Percentiles rank a stretch among this genome's conserved stretches.
These are phyloP conservation scores for Candida easanensis DNA, from an alignment of 805 yeast species.

Conservation along the genomic window DNA sequence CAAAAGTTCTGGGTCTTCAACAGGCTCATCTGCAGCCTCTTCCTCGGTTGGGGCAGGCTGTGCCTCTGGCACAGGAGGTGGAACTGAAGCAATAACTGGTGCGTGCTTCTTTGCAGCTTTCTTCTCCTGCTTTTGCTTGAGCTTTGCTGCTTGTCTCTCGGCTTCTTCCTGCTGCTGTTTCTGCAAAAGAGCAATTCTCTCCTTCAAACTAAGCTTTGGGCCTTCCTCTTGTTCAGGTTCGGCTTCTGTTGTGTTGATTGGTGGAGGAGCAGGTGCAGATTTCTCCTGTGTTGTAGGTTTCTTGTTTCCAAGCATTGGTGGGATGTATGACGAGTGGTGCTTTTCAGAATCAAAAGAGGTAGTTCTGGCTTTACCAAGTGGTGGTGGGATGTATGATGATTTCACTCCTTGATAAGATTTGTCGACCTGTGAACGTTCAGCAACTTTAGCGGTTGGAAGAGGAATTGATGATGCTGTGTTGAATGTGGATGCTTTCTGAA, in stretches of 20 bases:
- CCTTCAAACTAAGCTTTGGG: constrained; percentile 81
- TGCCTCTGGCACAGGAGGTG: neutral
- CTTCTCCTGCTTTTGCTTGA: constrained; percentile 49
- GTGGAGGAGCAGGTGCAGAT: constrained; percentile 29
- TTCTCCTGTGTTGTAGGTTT: constrained; percentile 12
- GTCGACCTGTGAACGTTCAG: constrained; percentile 11
- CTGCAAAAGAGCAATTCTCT: constrained; percentile 81
- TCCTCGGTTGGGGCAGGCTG: neutral
- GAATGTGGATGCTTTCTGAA: constrained; percentile 8
- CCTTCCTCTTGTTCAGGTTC: constrained; percentile 47
- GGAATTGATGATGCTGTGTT: constrained; percentile 11
- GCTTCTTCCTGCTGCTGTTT: constrained; percentile 79
- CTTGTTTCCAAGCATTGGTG: constrained; percentile 24
- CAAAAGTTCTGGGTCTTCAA: constrained; percentile 15
- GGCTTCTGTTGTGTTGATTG: constrained; percentile 24
- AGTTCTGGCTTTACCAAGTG: constrained; percentile 16
- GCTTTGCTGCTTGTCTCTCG: constrained; percentile 61
- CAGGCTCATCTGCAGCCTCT: neutral
- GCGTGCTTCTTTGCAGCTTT: constrained; percentile 37
- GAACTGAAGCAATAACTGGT: neutral
- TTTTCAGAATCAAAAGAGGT: constrained; percentile 9
- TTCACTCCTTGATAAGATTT: constrained; percentile 25
- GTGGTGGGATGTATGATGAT: constrained; percentile 29
- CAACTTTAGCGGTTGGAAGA: constrained; percentile 15
- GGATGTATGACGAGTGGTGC: constrained; percentile 28